Base-by-base conservation (phyloP, 441 rosid species). In the Mallotus japonicus region DNA sequence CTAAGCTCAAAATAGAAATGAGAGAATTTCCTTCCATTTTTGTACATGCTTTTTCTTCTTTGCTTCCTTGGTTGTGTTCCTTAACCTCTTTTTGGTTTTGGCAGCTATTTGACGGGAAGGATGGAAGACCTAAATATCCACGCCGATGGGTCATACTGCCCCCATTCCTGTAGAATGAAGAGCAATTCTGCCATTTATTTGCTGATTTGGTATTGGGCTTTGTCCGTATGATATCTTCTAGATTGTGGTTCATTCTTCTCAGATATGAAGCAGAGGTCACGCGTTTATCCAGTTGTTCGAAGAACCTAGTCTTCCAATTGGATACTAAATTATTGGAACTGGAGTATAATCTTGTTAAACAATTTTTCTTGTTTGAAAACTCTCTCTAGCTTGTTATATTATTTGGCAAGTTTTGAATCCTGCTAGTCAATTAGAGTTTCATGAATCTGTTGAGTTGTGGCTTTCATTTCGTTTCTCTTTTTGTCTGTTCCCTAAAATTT, bases 31-130 rank as follows among this genome's bases (percentile, higher is more conserved):
- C 34, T 61, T 15, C 32, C 32, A 20, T 70, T 61, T 60, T 46
- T 44, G 60, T 28, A 28, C 32, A 12, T 57, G 28, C 67, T 78
- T 5, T 22, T 22, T 7, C 16, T 57, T 49, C 4, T 3, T 63
- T 12, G 28, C 17, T 15, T 62, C 5, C 40, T 2, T 62, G 12
- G 8, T 5, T 37, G 14, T 50, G 13, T 37, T 68, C 5, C 8
- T 17, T 13, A 16, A 40, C 40, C 22, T 60, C 15, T 58, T 4
- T 15, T 73, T 67, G 55, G 64, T 60, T 20, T 72, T 65, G 73
- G 75, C 88, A 93, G 97, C 83, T 92, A 65, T 93, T 93, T 60
- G 93, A 93, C 75, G 97, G 95, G 17, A 93, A 90, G 82, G 95
- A 92, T 10, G 98, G 96, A 67, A 87, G 88, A 72, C 91, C 92